These are phyloP conservation scores for Aspergillus intermedius DNA, from an alignment of 2,329 filamentous ascomycete genomes.

Conservation along the genomic window DNA sequence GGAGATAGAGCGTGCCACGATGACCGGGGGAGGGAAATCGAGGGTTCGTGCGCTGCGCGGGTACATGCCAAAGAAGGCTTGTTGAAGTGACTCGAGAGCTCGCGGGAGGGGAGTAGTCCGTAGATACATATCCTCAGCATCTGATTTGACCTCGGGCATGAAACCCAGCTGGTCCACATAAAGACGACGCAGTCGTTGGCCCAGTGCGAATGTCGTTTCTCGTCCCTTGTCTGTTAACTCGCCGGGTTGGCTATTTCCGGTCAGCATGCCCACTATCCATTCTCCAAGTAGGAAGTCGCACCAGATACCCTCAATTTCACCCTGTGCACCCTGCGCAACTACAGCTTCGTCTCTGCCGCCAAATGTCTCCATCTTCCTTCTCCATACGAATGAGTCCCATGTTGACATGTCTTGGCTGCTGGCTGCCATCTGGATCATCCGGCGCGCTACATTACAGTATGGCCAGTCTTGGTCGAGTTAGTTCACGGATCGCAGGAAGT, in stretches of 20 bases:
- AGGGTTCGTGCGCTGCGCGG: conserved; percentile 48
- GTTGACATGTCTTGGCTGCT: conserved; percentile 45
- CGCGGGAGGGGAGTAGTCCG: conserved; percentile 68
- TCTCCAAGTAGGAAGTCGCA: background rate
- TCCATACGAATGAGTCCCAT: conserved; percentile 57
- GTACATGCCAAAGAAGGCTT: conserved; percentile 69
- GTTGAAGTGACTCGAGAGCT: conserved; percentile 70
- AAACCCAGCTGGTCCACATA: conserved; percentile 71
- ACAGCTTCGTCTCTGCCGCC: conserved; percentile 62
- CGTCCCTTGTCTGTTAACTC: conserved; percentile 71
- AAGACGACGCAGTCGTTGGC: conserved; percentile 60
- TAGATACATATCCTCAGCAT: conserved; percentile 60
- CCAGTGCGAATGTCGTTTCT: conserved; percentile 63
- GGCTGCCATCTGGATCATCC: conserved; percentile 59
- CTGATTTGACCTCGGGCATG: conserved; percentile 54
- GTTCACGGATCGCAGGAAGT: conserved; percentile 4
- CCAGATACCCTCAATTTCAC: conserved; percentile 74
- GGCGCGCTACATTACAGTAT: conserved; percentile 73
- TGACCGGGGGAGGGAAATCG: conserved; percentile 56
- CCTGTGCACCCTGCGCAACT: conserved; percentile 59
- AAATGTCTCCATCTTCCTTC: conserved; percentile 77
- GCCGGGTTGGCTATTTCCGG: conserved; percentile 42
- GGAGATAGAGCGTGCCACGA: conserved; percentile 56
- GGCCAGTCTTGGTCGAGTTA: conserved; percentile 61
- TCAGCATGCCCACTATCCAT: conserved; percentile 3